Base-by-base conservation (phyloP, 495 filamentous ascomycete genomes). In the Usnea hakonensis region DNA sequence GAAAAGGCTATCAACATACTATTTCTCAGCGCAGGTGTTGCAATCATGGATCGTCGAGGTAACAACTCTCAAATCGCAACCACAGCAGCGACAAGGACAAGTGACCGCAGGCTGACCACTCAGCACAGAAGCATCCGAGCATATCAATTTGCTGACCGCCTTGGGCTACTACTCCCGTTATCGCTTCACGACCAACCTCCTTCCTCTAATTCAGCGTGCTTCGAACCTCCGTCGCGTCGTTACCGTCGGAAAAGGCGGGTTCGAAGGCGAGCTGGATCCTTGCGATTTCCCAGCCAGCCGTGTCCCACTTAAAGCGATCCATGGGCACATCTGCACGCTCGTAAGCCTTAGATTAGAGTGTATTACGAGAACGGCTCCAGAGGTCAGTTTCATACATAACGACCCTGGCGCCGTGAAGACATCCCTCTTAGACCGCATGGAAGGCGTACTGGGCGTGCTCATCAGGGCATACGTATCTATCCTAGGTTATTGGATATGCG, bases 201-300 rank as follows among this genome's bases (percentile, higher is more conserved):
- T 73, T 0, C 74, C 75, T 0, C 64, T 76, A 1, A 70, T 78
- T 1, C 72, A 73, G 38, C 48, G 63, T 0, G 70, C 76, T 0
- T 50, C 71, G 8, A 40, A 63, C 21, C 63, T 68, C 3, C 80
- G 85, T 23, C 80, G 85, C 23, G 81, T 88, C 21, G 75, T 88
- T 38, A 74, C 70, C 37, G 76, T 88, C 53, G 70, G 77, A 16
- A 74, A 67, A 0, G 79, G 74, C 2, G 76, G 77, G 30, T 73
- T 75, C 21, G 86, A 89, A 69, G 79, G 79, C 19, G 56, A 61
- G 9, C 64, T 88, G 21, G 63, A 77, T 60, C 44, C 68, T 2
- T 62, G 70, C 53, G 82, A 89, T 65, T 68, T 84, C 21, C 69
- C 73, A 23, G 66, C 41, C 41, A 62, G 61, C 50, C 65, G 64